A percentile compares a stretch with the other conserved stretches of the same genome.
phyloP scores from a whole-genome alignment of 1,139 yeast genomes.

The Lodderomyces theae region DNA sequence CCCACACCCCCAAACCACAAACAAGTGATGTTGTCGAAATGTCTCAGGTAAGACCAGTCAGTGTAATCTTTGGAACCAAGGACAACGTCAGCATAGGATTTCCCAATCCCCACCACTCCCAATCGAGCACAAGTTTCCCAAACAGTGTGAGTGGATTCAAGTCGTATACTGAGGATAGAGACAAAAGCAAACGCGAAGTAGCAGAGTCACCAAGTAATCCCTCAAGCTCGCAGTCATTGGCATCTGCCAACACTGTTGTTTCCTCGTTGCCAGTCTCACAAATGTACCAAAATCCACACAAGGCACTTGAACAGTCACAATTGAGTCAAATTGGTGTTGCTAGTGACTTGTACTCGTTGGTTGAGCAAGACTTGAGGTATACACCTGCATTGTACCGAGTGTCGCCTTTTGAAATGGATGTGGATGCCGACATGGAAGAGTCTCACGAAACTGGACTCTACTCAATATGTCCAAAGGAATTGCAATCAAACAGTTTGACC shows the following conservation, averaged over 20 bases:
- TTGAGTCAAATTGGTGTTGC: not conserved
- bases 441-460: not conserved
- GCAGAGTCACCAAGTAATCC: not conserved
- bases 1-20: not conserved
- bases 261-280: not conserved
- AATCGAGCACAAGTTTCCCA: not conserved
- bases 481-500: not conserved
- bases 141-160: not conserved
- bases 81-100: not conserved
- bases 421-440: not conserved
- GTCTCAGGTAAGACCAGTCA: not conserved
- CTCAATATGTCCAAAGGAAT: not conserved
- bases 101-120: not conserved
- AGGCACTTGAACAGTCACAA: not conserved
- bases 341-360: not conserved
- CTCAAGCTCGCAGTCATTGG: not conserved
- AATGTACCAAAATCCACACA: not conserved
- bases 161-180: not conserved
- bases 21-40: not conserved
- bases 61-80: not conserved
- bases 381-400: not conserved
- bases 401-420: not conserved
- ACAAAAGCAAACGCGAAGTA: not conserved
- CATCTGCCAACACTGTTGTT: not conserved
- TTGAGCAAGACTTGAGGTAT: not conserved